Percentiles rank a stretch among this genome's conserved stretches.
Evolutionary conservation across 148 eudicot genomes (phyloP).

Genomic region (Chenopodium album): DNA sequence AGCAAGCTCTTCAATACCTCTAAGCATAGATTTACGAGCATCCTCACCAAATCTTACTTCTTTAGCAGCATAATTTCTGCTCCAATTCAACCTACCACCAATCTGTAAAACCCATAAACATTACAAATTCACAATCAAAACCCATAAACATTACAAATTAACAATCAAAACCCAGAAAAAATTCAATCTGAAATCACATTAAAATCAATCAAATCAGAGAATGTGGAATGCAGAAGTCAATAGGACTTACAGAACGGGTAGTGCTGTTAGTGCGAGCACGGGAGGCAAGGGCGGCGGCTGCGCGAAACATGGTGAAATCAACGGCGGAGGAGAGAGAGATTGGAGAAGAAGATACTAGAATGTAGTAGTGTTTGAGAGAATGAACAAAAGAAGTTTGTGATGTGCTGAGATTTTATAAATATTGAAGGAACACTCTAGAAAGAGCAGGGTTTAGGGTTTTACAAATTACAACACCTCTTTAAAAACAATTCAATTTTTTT

Average conservation of each 20-base stretch:
- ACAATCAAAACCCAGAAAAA: neutral
- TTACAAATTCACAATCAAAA: neutral
- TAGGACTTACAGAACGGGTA: conserved; percentile 31
- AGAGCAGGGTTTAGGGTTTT: conserved; percentile 11
- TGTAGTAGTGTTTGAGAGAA: neutral
- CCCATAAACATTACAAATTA: neutral
- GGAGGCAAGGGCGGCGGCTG: conserved; percentile 67
- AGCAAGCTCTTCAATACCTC: conserved; percentile 88
- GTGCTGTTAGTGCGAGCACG: conserved; percentile 43
- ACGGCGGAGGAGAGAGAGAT: neutral
- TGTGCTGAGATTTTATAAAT: neutral
- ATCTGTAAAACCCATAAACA: neutral
- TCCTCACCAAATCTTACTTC: conserved; percentile 87
- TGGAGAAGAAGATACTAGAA: neutral
- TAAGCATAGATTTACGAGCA: conserved; percentile 80
- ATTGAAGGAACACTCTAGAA: conserved; percentile 47
- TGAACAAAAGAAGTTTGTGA: neutral
- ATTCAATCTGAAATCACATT: neutral
- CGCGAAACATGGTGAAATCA: conserved; percentile 53
- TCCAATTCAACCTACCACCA: conserved; percentile 50
- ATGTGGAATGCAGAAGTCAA: neutral
- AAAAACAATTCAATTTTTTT: no score
- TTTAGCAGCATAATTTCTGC: conserved; percentile 92
- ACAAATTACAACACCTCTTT: no score
- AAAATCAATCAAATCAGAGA: neutral